Evolutionary conservation across 1,284 basidiomycete species (phyloP), one percentile per base, ranked within the genome.

Genomic region (Schizopora paradoxa): DNA sequence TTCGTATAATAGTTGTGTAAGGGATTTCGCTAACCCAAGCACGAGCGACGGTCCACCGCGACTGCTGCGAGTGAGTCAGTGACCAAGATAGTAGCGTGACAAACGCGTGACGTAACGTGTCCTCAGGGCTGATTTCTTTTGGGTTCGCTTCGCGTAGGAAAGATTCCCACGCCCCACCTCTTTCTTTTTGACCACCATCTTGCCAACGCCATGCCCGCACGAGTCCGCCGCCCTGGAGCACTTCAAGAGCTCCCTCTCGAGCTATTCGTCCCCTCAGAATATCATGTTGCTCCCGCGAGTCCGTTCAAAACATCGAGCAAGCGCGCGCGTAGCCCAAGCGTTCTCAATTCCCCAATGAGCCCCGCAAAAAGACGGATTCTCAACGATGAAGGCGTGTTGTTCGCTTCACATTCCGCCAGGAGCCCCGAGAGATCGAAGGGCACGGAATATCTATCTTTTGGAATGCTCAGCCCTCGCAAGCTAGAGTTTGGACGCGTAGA

Each of bases 321-420:
- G 35, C 59, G 39, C 32, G 48, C 43, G 35, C 47, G 18, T 48
- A 51, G 40, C 58, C 65, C 52, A 66, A 64, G 58, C 74, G 77
- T 28, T 72, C 76, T 71, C 38, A n/a, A n/a, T n/a, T n/a, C n/a
- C n/a, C n/a, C n/a, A n/a, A 69, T 73, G 51, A 82, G 72, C 53
- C 82, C 83, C 21, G 69, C 77, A 21, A 87, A 87, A 59, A 76
- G 84, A 29, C 79, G 85, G 36, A 75, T 86, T 47, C 69, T 86
- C 45, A 69, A 65, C 48, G 69, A 68, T 37, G 79, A 82, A 56
- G 76, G 73, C 43, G 62, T 74, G n/a, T 65, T 70, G 43, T 60
- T 66, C 5, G 62, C 66, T 5, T 57, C 65, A 36, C 67, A 66
- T 54, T 56, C 60, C 4, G 45, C 48, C 40, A 65, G 66, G 55